A percentile compares a stretch with the other conserved stretches of the same genome.
Evolutionary conservation across 2,329 filamentous ascomycete species (phyloP).

Genomic region (Chaetomiaceae sp.): DNA sequence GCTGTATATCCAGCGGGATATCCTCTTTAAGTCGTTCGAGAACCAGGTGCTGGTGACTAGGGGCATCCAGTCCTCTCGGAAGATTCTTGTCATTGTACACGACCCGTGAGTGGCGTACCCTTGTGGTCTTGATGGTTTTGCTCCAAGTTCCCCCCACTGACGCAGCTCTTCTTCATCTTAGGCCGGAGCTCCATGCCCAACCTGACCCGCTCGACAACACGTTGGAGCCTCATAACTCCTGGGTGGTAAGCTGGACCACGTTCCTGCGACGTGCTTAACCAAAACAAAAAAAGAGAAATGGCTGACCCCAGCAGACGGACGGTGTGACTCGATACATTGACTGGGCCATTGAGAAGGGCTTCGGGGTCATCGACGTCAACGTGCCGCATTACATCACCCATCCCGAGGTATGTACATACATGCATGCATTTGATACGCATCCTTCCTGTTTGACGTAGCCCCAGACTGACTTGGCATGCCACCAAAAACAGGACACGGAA

Average conservation of each 20-base stretch:
- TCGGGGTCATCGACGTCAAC: slow-evolving; percentile 87
- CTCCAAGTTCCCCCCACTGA: too few relatives aligned
- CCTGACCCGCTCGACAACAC: slow-evolving; percentile 65
- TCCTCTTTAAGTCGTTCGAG: slow-evolving; percentile 71
- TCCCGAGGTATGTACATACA: slow-evolving; percentile 46
- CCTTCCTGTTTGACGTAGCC: too few relatives aligned
- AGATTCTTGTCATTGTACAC: slow-evolving; percentile 80
- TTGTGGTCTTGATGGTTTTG: too few relatives aligned
- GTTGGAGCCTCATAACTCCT: slow-evolving; percentile 78
- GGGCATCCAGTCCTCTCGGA: slow-evolving; percentile 59
- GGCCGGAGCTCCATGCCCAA: slow-evolving; percentile 65
- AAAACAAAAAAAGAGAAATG: background rate
- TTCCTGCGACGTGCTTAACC: too few relatives aligned
- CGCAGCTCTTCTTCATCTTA: slow-evolving; percentile 27
- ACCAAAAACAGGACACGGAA: slow-evolving; percentile 48
- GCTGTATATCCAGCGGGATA: slow-evolving; percentile 71
- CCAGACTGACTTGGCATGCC: too few relatives aligned
- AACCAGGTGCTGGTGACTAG: slow-evolving; percentile 82
- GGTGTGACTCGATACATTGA: slow-evolving; percentile 73
- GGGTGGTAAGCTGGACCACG: slow-evolving; percentile 63
- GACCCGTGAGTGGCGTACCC: slow-evolving; percentile 75
- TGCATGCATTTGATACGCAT: background rate
- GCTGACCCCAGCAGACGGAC: slow-evolving; percentile 61
- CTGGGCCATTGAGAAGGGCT: slow-evolving; percentile 73
- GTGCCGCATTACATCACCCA: slow-evolving; percentile 72